Conservation (phyloP, 495 filamentous ascomycete species). For the Cetradonia linearis region DNA sequence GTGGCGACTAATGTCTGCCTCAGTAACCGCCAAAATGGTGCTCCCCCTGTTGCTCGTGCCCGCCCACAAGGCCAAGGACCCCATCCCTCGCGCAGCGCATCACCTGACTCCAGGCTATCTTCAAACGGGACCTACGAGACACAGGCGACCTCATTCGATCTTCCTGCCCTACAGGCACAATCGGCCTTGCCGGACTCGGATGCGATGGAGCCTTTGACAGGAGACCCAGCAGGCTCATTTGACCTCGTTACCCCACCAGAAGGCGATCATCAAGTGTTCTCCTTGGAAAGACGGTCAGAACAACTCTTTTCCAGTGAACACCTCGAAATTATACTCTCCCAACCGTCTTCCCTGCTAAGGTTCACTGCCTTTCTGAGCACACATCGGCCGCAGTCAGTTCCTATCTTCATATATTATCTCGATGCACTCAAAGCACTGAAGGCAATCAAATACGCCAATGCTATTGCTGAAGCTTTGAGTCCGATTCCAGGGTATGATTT, state of each 20-base stretch:
- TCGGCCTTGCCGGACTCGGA: constrained; percentile 22
- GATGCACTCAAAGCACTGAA: constrained; percentile 55
- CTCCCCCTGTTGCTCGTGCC: not conserved
- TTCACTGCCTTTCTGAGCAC: constrained; percentile 60
- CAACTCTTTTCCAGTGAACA: constrained; percentile 56
- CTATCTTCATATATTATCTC: constrained; percentile 61
- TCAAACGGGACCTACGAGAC: constrained; percentile 24
- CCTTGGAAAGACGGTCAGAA: constrained; percentile 52
- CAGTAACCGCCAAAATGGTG: constrained; percentile 4
- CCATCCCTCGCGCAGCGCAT: constrained; percentile 21
- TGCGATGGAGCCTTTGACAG: constrained; percentile 22
- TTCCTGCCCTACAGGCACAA: constrained; percentile 24
- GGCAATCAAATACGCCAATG: constrained; percentile 61
- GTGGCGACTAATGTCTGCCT: not conserved
- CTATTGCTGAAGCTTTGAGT: constrained; percentile 46
- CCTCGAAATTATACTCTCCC: constrained; percentile 48
- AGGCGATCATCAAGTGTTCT: constrained; percentile 20
- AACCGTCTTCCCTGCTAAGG: constrained; percentile 55
- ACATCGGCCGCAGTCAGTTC: constrained; percentile 62
- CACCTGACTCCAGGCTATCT: constrained; percentile 18
- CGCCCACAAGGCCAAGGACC: constrained; percentile 12
- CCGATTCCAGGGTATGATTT: constrained; percentile 39
- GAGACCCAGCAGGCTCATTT: constrained; percentile 24
- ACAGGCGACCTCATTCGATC: constrained; percentile 18
- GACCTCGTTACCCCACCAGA: constrained; percentile 25